These are phyloP conservation scores for Microglena sp. DNA, from an alignment of 139 green algal species.

Conservation along the genomic window DNA sequence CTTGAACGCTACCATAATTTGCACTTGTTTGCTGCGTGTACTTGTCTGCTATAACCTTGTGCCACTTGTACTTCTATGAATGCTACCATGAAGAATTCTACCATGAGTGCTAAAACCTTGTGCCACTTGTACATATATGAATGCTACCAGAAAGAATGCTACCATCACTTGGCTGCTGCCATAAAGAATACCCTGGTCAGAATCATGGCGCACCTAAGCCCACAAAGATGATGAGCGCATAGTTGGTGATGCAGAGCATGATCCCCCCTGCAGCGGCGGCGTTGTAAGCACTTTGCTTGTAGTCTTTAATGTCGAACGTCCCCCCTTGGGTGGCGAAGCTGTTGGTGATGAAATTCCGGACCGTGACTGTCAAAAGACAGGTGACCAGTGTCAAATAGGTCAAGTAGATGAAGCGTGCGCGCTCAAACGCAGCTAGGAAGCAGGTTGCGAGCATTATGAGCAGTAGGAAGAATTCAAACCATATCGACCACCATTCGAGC, in stretches of 20 bases:
- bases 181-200: too few relatives aligned
- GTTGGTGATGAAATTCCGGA: constrained; percentile 11
- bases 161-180: too few relatives aligned
- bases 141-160: too few relatives aligned
- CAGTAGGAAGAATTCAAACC: constrained; percentile 24
- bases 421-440: constrained; percentile 17
- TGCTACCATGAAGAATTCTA: too few relatives aligned
- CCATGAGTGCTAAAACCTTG: too few relatives aligned
- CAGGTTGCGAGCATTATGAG: constrained; percentile 13
- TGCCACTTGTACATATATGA: too few relatives aligned
- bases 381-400: constrained; percentile 17
- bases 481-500: constrained; percentile 20
- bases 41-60: too few relatives aligned
- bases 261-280: constrained; percentile 13
- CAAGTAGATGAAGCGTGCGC: constrained; percentile 20
- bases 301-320: constrained; percentile 6
- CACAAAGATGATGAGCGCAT: constrained; percentile 13
- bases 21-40: too few relatives aligned
- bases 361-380: constrained; percentile 11
- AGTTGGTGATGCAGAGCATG: constrained; percentile 17
- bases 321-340: constrained; percentile 3
- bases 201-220: constrained; percentile 4
- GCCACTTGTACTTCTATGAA: too few relatives aligned
- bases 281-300: constrained; percentile 13
- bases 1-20: too few relatives aligned